Percentiles rank a stretch among this genome's conserved stretches.
Conservation (phyloP, 2,329 filamentous ascomycete genomes). For the Lecanosticta acicola region DNA sequence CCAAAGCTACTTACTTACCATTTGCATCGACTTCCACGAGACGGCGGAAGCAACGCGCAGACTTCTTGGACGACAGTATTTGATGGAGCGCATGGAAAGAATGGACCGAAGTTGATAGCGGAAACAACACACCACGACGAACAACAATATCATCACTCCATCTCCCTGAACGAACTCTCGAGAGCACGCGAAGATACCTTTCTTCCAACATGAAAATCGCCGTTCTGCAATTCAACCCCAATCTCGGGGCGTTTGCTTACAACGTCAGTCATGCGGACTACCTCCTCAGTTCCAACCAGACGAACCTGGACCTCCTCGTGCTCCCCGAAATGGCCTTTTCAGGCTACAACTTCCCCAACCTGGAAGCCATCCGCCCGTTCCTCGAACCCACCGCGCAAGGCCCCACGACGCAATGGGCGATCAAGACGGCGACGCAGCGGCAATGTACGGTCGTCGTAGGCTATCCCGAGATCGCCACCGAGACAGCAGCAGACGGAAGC, state of each 20-base stretch:
- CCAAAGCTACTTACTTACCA: no score
- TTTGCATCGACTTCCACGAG: no score
- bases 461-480: conserved; percentile 58
- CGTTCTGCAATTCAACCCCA: conserved; percentile 66
- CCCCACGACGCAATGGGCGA: conserved; percentile 66
- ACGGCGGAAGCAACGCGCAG: no score
- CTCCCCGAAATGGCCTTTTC: conserved; percentile 71
- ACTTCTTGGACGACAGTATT: no score
- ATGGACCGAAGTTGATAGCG: no score
- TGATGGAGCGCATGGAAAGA: no score
- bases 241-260: conserved; percentile 63
- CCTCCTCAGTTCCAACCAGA: conserved; percentile 51
- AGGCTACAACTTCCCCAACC: conserved; percentile 73
- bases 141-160: not conserved
- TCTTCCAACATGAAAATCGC: conserved; percentile 55
- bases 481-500: no score
- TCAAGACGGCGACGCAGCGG: conserved; percentile 58
- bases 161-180: no score
- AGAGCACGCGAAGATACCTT: no score
- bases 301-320: conserved; percentile 62
- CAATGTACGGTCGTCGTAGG: conserved; percentile 65
- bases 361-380: conserved; percentile 61
- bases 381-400: conserved; percentile 63
- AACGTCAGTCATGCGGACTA: conserved; percentile 65
- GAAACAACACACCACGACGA: no score